These are phyloP conservation scores for Fusarium sp. DNA, from an alignment of 2,329 filamentous ascomycete species.

Conservation along the genomic window DNA sequence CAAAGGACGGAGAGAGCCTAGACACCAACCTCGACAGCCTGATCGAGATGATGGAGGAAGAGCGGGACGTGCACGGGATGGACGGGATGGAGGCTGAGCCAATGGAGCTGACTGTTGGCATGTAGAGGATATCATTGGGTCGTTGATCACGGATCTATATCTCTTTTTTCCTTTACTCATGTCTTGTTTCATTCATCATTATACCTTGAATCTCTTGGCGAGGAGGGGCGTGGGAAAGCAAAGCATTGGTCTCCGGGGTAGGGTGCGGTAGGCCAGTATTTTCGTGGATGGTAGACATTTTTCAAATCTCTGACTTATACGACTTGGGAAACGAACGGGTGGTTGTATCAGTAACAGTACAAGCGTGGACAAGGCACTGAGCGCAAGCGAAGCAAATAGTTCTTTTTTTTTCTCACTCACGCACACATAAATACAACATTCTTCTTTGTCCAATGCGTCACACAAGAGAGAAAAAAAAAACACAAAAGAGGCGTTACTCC, in stretches of 20 bases:
- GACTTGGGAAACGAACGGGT: slow-evolving; percentile 13
- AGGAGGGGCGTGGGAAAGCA: slow-evolving; percentile 22
- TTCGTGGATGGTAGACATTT: slow-evolving; percentile 2
- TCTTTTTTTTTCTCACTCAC: neutral
- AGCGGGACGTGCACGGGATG: slow-evolving; percentile 60
- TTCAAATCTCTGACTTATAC: slow-evolving; percentile 1
- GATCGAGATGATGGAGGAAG: slow-evolving; percentile 73
- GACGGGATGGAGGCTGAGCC: slow-evolving; percentile 48
- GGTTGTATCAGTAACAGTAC: slow-evolving; percentile 7
- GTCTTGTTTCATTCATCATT: slow-evolving; percentile 23
- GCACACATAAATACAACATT: slow-evolving; percentile 21
- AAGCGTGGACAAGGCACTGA: slow-evolving; percentile 15
- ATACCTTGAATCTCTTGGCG: slow-evolving; percentile 27
- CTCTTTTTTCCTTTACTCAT: neutral
- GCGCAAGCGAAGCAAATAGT: slow-evolving; percentile 24
- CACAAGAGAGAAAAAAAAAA: neutral
- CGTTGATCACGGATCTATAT: slow-evolving; percentile 3
- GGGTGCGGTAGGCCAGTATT: slow-evolving; percentile 4
- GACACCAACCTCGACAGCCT: slow-evolving; percentile 72
- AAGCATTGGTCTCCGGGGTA: slow-evolving; percentile 7
- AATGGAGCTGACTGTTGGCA: slow-evolving; percentile 46
- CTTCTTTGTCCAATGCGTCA: slow-evolving; percentile 9
- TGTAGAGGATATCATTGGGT: slow-evolving; percentile 32
- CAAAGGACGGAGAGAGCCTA: slow-evolving; percentile 74
- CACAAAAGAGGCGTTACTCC: no score